Base-by-base conservation (phyloP, 176 grass and related monocot genomes). In the Rhipidocladum racemiflorum region DNA sequence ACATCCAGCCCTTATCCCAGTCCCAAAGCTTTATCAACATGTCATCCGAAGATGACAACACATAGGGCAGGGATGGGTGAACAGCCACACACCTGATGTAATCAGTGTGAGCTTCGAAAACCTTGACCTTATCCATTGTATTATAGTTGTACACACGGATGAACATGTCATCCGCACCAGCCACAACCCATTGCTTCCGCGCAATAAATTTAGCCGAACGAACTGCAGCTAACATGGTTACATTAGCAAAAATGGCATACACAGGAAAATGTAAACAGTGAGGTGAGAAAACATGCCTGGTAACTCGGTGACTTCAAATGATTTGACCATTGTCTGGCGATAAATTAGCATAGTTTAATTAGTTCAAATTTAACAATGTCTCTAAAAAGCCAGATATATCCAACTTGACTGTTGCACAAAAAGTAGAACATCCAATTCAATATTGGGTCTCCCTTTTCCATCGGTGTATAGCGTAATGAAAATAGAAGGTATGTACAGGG, bases 131-230 rank as follows among this genome's bases (percentile, higher is more conserved):
- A 38, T 94, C 92, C 92, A 94, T 94, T 36, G 89, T 94, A 56
- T 94, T 91, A 62, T 94, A 94, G 21, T 93, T 93, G 64, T 93
- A 93, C 14, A 93, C 94, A 67, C 94, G 89, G 69, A 97, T 97
- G 49, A 89, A 91, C 94, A 93, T 97, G 62, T 97, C 94, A 68
- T 97, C 94, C 1, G 91, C 91, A 81, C 91, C 94, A 81, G 94
- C 94, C 62, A 97, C 94, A 67, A 93, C 87, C 94, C 91, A 97
- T 83, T 97, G 94, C 72, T 93, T 97, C 13, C 87, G 78, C 6
- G 87, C 84, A 74, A 97, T 86, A 55, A 97, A 93, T 80, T 93
- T 97, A 43, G 91, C 89, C 17, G 94, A 93, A 69, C 94, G 87
- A 83, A 97, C 94, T 97, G 94, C 35, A 88, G 66, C 70, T 67